Evolutionary conservation across 2,329 filamentous ascomycete species (phyloP).

Genomic region (Aspergillus ustus): DNA sequence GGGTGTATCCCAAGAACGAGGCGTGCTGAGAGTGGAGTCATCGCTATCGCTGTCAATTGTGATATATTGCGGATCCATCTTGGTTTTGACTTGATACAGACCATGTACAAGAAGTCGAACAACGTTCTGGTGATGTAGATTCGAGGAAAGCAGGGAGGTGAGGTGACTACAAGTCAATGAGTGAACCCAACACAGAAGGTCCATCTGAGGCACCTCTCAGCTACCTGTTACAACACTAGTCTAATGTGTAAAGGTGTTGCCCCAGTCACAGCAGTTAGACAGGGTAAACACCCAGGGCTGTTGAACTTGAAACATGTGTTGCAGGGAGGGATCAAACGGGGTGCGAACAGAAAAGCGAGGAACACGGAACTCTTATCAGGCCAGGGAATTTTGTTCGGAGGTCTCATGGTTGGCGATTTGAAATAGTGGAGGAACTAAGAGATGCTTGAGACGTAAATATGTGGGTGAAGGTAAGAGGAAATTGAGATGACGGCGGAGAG

Average conservation of each 20-base stretch:
- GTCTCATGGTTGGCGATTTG: neutral
- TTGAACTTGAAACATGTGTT: neutral
- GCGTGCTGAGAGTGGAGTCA: neutral
- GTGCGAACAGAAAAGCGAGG: neutral
- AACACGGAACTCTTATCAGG: neutral
- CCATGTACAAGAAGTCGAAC: neutral
- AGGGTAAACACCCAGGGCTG: neutral
- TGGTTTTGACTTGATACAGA: neutral
- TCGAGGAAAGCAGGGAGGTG: neutral
- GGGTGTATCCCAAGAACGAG: neutral
- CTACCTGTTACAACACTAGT: neutral
- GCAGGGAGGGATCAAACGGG: neutral
- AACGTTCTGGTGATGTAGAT: neutral
- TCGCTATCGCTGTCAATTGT: neutral
- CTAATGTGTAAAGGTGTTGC: slow-evolving; percentile 2
- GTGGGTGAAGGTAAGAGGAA: neutral
- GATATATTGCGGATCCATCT: neutral
- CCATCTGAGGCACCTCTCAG: neutral
- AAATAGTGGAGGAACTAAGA: neutral
- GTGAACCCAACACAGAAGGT: neutral
- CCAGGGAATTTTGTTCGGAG: neutral
- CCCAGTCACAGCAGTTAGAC: neutral
- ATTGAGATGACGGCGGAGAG: neutral
- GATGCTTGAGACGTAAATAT: neutral
- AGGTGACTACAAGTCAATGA: neutral